Base-by-base conservation (phyloP, 768 basidiomycete species). In the Trametes cinnabarina region DNA sequence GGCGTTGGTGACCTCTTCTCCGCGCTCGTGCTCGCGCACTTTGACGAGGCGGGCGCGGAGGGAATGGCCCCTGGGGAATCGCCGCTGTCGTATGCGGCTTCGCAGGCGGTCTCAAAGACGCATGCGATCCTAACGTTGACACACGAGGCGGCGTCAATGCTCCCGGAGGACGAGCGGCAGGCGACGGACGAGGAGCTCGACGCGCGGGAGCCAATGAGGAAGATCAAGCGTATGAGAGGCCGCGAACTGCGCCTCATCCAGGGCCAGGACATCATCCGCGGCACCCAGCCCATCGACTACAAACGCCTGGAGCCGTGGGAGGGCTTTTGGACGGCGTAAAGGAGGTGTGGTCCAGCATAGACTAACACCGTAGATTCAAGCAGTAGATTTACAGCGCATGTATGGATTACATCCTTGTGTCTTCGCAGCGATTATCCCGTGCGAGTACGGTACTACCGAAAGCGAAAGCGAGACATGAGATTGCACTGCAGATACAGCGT, bases 1-100 rank as follows among this genome's bases (percentile, higher is more conserved):
- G 97, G 97, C 23, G 95, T 97, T 11, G 97, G 97, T 17, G 97
- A 99, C 71, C 85, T 98, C 55, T 98, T 98, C 76, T 94, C 94
- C 6, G 91, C 96, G 1, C 83, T 98, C 54, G 84, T 95, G 25
- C 78, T 96, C 4, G 94, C 85, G 0, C 88, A 94, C 66, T 98
- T 85, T 71, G 69, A 78, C 41, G 70, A 76, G 1, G 15, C 54
- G 22, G 14, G 5, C 37, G 4, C 49, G 8, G 22, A 58, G 42
- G 9, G 35, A 8, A 23, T 47, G 14, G 60, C 23, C 19, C 4
- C 60, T 59, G 53, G 62, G 68, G 65, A 68, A 8, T 73, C 79
- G 2, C 71, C 80, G 1, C 75, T 91, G 22, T 78, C 88, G 0
- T 70, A 65, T 40, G 92, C 92, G 1, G 80, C 79, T 1, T 83